These are phyloP conservation scores for Phytopythium boreale DNA, from an alignment of 352 stramenopile species.

Conservation along the genomic window DNA sequence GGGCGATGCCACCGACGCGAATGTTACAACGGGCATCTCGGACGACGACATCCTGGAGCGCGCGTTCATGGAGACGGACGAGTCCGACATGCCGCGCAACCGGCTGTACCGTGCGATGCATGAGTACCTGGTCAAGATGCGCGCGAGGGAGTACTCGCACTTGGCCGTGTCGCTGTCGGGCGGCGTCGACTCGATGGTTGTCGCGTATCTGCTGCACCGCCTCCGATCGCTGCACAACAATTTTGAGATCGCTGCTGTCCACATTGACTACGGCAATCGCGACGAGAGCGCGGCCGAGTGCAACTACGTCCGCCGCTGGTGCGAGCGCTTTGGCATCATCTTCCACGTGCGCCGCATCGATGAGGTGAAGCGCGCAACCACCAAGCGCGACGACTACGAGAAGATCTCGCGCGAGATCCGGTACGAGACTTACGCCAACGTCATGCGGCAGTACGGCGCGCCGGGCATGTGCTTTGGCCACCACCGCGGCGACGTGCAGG, in stretches of 20 bases:
- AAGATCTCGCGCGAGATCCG: slow-evolving; percentile 90
- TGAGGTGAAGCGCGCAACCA: slow-evolving; percentile 90
- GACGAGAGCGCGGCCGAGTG: slow-evolving; percentile 91
- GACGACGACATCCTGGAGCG: slow-evolving; percentile 77
- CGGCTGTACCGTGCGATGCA: slow-evolving; percentile 68
- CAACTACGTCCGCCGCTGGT: slow-evolving; percentile 92
- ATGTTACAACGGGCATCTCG: slow-evolving; percentile 11
- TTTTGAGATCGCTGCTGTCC: slow-evolving; percentile 85
- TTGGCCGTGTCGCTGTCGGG: slow-evolving; percentile 92
- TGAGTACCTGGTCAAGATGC: slow-evolving; percentile 57
- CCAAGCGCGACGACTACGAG: slow-evolving; percentile 95
- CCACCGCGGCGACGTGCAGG: slow-evolving; percentile 95
- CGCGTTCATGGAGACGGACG: slow-evolving; percentile 56
- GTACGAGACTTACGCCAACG: slow-evolving; percentile 90
- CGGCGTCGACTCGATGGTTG: slow-evolving; percentile 98
- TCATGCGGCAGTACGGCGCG: slow-evolving; percentile 62
- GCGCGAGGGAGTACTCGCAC: slow-evolving; percentile 31
- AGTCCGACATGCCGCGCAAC: slow-evolving; percentile 66
- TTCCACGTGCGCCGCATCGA: slow-evolving; percentile 89
- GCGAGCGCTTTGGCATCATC: slow-evolving; percentile 64
- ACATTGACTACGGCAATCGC: slow-evolving; percentile 98
- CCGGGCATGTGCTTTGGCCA: slow-evolving; percentile 96
- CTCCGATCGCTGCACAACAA: slow-evolving; percentile 60
- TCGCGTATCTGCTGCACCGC: slow-evolving; percentile 90
- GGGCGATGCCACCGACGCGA: slow-evolving; percentile 1